Conservation (phyloP, 768 basidiomycete species). For the Lanmaoa rubissima region DNA sequence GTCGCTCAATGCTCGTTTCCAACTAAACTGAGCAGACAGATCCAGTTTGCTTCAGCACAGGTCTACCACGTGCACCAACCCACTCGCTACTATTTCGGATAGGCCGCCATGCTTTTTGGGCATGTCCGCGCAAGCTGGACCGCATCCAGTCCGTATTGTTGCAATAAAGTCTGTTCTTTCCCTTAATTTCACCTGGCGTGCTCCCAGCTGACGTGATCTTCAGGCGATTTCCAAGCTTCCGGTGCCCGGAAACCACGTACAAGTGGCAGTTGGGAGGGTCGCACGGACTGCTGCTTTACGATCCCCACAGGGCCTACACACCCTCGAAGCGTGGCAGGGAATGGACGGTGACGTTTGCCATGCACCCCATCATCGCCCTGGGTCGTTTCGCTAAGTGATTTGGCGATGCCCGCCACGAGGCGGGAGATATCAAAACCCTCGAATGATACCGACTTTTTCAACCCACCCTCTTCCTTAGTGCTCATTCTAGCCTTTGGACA, state of each 20-base stretch:
- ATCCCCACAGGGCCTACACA: constrained; percentile 17
- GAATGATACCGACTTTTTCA: constrained; percentile 9
- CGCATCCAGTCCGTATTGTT: constrained; percentile 13
- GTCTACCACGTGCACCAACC: constrained; percentile 15
- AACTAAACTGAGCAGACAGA: neutral
- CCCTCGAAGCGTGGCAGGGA: constrained; percentile 29
- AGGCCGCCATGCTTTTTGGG: constrained; percentile 23
- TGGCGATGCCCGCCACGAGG: constrained; percentile 33
- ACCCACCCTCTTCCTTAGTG: constrained; percentile 9
- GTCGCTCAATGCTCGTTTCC: neutral
- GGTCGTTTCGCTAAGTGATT: constrained; percentile 25
- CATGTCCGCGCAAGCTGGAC: constrained; percentile 25
- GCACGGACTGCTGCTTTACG: constrained; percentile 15
- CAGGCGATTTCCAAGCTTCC: constrained; percentile 19
- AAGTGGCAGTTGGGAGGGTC: constrained; percentile 18
- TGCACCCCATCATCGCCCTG: constrained; percentile 27
- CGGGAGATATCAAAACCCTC: constrained; percentile 30
- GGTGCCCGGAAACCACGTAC: constrained; percentile 27
- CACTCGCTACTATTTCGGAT: neutral
- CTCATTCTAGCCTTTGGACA: neutral
- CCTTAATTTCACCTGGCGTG: constrained; percentile 23
- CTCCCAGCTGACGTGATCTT: constrained; percentile 25
- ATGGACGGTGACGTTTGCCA: constrained; percentile 24
- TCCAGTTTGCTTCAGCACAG: neutral
- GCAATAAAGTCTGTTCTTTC: constrained; percentile 19